Evolutionary conservation across 2,329 filamentous ascomycete species (phyloP).

Genomic region (Rutstroemia sp.): DNA sequence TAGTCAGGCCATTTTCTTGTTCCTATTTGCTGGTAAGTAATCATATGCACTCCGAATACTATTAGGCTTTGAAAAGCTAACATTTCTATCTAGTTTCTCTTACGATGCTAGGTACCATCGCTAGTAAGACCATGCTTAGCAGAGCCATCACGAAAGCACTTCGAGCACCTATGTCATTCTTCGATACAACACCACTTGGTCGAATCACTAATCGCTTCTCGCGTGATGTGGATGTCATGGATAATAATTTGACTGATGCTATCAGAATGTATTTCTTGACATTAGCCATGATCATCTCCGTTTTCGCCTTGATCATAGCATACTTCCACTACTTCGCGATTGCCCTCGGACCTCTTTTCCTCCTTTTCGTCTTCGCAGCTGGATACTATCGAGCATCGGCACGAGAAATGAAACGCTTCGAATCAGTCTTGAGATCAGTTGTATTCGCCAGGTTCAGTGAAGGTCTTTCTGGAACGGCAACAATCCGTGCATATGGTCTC

Average conservation of each 20-base stretch:
- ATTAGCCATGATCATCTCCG: slow-evolving; percentile 69
- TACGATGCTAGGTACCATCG: slow-evolving; percentile 70
- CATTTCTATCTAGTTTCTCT: slow-evolving; percentile 36
- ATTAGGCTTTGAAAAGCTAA: neutral
- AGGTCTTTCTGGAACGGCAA: slow-evolving; percentile 74
- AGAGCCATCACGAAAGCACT: slow-evolving; percentile 70
- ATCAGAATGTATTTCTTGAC: slow-evolving; percentile 92
- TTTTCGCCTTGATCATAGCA: slow-evolving; percentile 87
- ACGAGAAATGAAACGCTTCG: slow-evolving; percentile 89
- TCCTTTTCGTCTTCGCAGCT: slow-evolving; percentile 75
- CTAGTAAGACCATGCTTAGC: slow-evolving; percentile 76
- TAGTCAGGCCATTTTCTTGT: slow-evolving; percentile 66
- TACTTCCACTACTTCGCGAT: slow-evolving; percentile 78
- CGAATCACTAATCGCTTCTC: slow-evolving; percentile 96
- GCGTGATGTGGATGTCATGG: slow-evolving; percentile 93
- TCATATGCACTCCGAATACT: neutral
- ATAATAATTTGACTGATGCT: slow-evolving; percentile 81
- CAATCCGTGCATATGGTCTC: slow-evolving; percentile 83
- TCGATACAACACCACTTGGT: slow-evolving; percentile 92
- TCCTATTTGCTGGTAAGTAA: slow-evolving; percentile 59
- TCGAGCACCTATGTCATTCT: slow-evolving; percentile 79
- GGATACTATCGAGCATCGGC: slow-evolving; percentile 87
- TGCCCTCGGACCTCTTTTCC: slow-evolving; percentile 59
- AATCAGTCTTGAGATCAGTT: slow-evolving; percentile 76
- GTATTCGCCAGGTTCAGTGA: slow-evolving; percentile 92